Conservation (phyloP, 1,284 basidiomycete genomes). For the Cryptococcus maquisensis region DNA sequence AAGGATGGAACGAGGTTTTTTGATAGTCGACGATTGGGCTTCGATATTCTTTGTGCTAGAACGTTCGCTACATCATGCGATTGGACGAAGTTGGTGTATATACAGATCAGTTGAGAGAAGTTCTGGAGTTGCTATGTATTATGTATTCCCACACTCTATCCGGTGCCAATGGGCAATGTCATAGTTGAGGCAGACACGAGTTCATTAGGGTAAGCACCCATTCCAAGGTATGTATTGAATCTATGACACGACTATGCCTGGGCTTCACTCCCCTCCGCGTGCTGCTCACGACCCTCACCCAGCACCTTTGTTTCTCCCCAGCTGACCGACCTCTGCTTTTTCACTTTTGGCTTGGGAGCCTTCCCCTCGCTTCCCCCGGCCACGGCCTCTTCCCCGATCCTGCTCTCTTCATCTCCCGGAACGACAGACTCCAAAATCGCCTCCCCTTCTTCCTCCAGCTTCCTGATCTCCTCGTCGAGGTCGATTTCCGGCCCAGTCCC, state of each 20-base stretch:
- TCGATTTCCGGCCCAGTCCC: constrained; percentile 24
- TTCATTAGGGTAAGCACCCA: neutral
- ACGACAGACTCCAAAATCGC: constrained; percentile 13
- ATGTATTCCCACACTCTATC: too few species aligned
- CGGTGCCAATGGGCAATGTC: too few species aligned
- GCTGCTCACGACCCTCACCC: constrained; percentile 22
- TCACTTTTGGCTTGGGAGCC: constrained; percentile 12
- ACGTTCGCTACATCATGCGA: too few species aligned
- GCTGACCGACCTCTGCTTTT: constrained; percentile 32
- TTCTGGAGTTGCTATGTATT: too few species aligned
- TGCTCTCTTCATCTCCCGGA: constrained; percentile 22
- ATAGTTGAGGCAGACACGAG: neutral
- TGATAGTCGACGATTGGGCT: too few species aligned
- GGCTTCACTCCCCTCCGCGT: neutral
- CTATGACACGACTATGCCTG: neutral
- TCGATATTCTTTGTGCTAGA: too few species aligned
- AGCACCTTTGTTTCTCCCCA: constrained; percentile 46
- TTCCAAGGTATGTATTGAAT: neutral
- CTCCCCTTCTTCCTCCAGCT: constrained; percentile 37
- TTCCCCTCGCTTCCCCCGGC: neutral
- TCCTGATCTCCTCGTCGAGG: constrained; percentile 48
- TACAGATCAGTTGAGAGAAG: too few species aligned
- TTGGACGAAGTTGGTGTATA: too few species aligned
- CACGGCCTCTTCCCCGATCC: constrained; percentile 4
- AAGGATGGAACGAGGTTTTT: too few species aligned